Base-by-base conservation (phyloP, 192 early-diverging fungal genomes). In the Rhizophlyctis rosea region DNA sequence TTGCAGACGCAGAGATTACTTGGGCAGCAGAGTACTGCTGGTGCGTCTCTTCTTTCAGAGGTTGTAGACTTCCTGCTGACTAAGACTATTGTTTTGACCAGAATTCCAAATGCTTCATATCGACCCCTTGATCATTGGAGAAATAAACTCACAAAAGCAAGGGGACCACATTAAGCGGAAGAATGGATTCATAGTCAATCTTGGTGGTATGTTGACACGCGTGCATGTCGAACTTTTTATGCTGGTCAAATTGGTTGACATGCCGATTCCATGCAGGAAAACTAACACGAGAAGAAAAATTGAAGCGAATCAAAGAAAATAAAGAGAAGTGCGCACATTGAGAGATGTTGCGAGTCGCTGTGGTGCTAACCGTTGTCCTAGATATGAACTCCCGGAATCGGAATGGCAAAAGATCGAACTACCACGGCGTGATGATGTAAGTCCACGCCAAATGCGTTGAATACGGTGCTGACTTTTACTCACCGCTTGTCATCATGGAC, bases 61-160 rank as follows among this genome's bases (percentile, higher is more conserved):
- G n/a, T n/a, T n/a, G n/a, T n/a, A n/a, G n/a, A n/a, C n/a, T n/a
- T n/a, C n/a, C n/a, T n/a, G n/a, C n/a, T n/a, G n/a, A n/a, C n/a
- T n/a, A n/a, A n/a, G n/a, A n/a, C n/a, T n/a, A n/a, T n/a, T 44
- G 39, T 18, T 44, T 13, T 44, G 39, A 44, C 57, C 25, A 86
- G 95, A 98, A 73, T 98, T 98, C 72, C 89, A 88, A 30, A 86
- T 90, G 33, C 77, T 98, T 44, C 95, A 98, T 69, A 88, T 98
- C 11, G 93, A 98, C 63, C 87, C 89, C 21, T 70, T 87, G 21
- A 84, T 86, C 2, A 86, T 98, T 66, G 95, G 93, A n/a, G 83
- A 80, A 68, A 79, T 88, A 50, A 98, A 98, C 75, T 86, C 91
- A 3, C 71, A 81, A 62, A 90, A 90, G 59, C 86, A 88, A 57